phyloP scores from a whole-genome alignment of 108 stramenopile species.

The Epipyxis sp. region DNA sequence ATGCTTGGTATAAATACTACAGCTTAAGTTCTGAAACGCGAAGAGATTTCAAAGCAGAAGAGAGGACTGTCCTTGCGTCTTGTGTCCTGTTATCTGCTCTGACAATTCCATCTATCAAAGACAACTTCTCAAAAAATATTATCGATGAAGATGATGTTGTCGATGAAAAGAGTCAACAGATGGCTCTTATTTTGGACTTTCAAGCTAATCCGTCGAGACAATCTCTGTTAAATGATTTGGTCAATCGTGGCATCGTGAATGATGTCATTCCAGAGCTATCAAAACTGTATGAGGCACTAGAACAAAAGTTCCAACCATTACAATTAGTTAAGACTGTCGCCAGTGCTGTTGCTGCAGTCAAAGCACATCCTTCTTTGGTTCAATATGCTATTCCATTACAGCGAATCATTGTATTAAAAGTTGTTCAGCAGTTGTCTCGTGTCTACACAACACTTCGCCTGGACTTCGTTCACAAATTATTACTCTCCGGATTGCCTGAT shows the following conservation, averaged over 20 bases:
- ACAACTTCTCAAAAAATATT: neutral
- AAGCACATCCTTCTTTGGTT: neutral
- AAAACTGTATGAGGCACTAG: neutral
- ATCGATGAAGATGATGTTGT: neutral
- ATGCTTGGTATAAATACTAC: constrained; percentile 91
- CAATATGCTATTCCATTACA: constrained; percentile 27
- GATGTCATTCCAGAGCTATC: constrained; percentile 2
- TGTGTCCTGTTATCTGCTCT: constrained; percentile 84
- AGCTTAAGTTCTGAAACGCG: constrained; percentile 80
- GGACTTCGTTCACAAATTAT: neutral
- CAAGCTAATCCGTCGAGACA: constrained; percentile 28
- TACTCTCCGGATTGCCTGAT: neutral
- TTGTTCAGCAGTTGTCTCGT: neutral
- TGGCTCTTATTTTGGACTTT: constrained; percentile 9
- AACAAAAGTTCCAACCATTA: constrained; percentile 4
- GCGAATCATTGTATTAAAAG: neutral
- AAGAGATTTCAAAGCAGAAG: constrained; percentile 73
- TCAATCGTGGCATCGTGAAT: neutral
- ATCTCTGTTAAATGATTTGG: constrained; percentile 1
- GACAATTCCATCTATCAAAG: constrained; percentile 11
- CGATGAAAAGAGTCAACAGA: neutral
- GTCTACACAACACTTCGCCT: constrained; percentile 2
- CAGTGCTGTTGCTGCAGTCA: neutral
- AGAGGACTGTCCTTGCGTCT: constrained; percentile 66
- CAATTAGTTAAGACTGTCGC: neutral